Conservation (phyloP, 768 basidiomycete species). For the Holtermanniella nyarrowii region DNA sequence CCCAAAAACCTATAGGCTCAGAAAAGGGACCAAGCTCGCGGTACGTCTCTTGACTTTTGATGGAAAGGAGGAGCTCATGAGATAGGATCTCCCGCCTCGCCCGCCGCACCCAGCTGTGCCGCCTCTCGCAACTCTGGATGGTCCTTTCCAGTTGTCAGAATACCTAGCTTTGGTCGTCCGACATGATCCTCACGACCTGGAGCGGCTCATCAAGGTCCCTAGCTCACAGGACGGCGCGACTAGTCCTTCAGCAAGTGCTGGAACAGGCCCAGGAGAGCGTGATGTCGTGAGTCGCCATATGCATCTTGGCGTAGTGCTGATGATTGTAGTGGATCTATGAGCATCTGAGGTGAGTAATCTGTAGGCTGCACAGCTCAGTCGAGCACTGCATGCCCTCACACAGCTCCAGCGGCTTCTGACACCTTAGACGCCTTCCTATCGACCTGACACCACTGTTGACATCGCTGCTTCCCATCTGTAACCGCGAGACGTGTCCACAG, state of each 20-base stretch:
- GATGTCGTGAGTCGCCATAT: constrained; percentile 53
- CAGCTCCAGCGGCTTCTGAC: too few relatives aligned
- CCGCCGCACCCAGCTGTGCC: constrained; percentile 47
- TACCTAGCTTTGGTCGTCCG: constrained; percentile 82
- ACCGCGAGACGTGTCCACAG: constrained; percentile 73
- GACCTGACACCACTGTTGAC: constrained; percentile 38
- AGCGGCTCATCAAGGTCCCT: constrained; percentile 67
- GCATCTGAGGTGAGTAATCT: constrained; percentile 32
- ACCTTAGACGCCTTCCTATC: constrained; percentile 36
- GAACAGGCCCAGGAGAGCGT: constrained; percentile 28
- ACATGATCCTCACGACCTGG: constrained; percentile 77
- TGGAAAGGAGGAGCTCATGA: too few relatives aligned
- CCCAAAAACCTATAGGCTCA: constrained; percentile 18
- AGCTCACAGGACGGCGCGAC: constrained; percentile 33
- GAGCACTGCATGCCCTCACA: not conserved
- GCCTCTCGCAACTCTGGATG: constrained; percentile 50
- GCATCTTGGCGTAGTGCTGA: not conserved
- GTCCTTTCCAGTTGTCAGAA: constrained; percentile 89
- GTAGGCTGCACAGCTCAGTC: not conserved
- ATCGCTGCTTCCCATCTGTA: constrained; percentile 48
- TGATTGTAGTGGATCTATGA: constrained; percentile 41
- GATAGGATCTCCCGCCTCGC: constrained; percentile 13
- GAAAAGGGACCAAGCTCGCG: constrained; percentile 22
- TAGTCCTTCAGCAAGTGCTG: constrained; percentile 35
- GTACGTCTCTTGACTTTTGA: too few relatives aligned